phyloP scores from a whole-genome alignment of 805 yeast genomes.

The Sugiyamaella lignohabitans region DNA sequence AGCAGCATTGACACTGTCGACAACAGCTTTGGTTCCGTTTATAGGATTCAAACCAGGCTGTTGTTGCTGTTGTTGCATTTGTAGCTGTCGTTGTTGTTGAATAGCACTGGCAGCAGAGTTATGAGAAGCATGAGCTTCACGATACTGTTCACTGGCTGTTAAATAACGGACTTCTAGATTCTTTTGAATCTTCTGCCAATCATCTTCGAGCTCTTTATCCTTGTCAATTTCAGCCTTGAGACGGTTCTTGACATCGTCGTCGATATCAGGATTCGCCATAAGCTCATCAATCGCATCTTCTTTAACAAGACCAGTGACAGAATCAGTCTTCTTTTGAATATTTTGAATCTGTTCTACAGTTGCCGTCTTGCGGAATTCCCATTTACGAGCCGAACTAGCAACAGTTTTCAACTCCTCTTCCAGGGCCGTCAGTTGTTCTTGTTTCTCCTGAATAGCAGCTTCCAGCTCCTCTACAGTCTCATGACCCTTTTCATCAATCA shows the following conservation, averaged over 20 bases:
- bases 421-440: conserved; percentile 15
- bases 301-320: conserved; percentile 16
- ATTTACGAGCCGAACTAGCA: conserved; percentile 3
- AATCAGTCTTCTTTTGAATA: conserved; percentile 16
- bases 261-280: conserved; percentile 3
- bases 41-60: neutral
- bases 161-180: conserved; percentile 32
- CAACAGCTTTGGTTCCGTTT: conserved; percentile 6
- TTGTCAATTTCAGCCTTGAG: conserved; percentile 15
- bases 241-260: conserved; percentile 13
- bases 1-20: conserved; percentile 2
- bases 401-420: conserved; percentile 17
- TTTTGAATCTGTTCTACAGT: conserved; percentile 12
- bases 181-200: conserved; percentile 33
- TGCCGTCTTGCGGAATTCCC: conserved; percentile 12
- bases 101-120: conserved; percentile 12
- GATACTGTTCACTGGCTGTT: conserved; percentile 29
- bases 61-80: conserved; percentile 1
- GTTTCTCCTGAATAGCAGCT: conserved; percentile 11
- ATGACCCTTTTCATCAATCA: conserved; percentile 10
- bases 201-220: conserved; percentile 28
- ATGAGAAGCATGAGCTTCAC: conserved; percentile 25
- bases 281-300: conserved; percentile 1
- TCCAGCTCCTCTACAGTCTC: conserved; percentile 13
- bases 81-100: conserved; percentile 7